Conservation (phyloP, 2,329 filamentous ascomycete species). For the Cladosporium colombiae region DNA sequence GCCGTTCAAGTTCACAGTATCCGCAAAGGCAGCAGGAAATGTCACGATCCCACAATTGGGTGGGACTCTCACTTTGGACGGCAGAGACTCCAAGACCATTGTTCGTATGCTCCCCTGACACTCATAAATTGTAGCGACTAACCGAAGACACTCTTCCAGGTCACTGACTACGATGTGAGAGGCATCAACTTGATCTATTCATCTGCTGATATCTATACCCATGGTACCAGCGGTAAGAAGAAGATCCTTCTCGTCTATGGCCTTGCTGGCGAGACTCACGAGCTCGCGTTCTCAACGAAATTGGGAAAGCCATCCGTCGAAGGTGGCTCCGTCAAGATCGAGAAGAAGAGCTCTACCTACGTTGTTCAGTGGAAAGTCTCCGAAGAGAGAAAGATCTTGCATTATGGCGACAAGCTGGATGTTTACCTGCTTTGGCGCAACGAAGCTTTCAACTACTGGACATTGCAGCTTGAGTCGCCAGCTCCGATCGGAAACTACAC, state of each 20-base stretch:
- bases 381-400: slow-evolving; percentile 52
- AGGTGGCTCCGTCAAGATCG: slow-evolving; percentile 44
- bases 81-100: slow-evolving; percentile 67
- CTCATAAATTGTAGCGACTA: not conserved
- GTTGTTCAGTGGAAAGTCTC: slow-evolving; percentile 59
- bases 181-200: slow-evolving; percentile 64
- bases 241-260: slow-evolving; percentile 66
- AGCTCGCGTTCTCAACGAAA: slow-evolving; percentile 54
- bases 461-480: slow-evolving; percentile 50
- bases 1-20: slow-evolving; percentile 63
- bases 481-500: slow-evolving; percentile 33
- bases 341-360: slow-evolving; percentile 45
- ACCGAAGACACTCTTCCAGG: slow-evolving; percentile 27
- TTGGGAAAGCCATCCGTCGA: slow-evolving; percentile 39
- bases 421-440: slow-evolving; percentile 62
- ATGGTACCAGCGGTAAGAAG: slow-evolving; percentile 62
- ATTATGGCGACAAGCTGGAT: slow-evolving; percentile 51
- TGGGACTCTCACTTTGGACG: slow-evolving; percentile 58
- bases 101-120: slow-evolving; percentile 39
- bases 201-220: slow-evolving; percentile 69
- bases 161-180: slow-evolving; percentile 66
- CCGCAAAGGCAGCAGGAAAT: slow-evolving; percentile 59
- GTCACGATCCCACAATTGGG: slow-evolving; percentile 62
- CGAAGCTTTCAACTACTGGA: slow-evolving; percentile 70
- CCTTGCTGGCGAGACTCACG: slow-evolving; percentile 62